Base-by-base conservation (phyloP, 805 yeast genomes). In the Ogataea populi-albae region DNA sequence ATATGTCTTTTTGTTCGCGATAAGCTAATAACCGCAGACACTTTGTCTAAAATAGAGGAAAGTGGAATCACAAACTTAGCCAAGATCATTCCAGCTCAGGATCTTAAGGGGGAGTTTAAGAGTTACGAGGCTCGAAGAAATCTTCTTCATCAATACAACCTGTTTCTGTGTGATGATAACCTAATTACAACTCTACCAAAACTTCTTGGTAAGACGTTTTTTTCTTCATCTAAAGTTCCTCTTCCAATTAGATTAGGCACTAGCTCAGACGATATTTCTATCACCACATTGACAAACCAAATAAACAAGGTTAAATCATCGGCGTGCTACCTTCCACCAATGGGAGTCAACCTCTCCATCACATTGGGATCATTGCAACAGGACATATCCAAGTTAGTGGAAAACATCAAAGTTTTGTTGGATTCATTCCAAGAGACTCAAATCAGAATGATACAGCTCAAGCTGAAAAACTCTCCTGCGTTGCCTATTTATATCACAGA, bases 101-200 rank as follows among this genome's bases (percentile, higher is more conserved):
- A 87, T 48, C 69, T 93, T 45, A 86, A 86, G 60, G 85, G 88
- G 22, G 83, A 81, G 42, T 91, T 79, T 71, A 87, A 87, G 65
- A 77, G 86, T n/a, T 93, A 67, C 52, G 97, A 93, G 62, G 81
- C 88, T 41, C 80, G 88, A 60, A 79, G 97, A 59, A 81, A 79
- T 44, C 75, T 93, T 41, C 62, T 72, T 27, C 59, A 69, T 11
- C 79, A 77, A 40, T 85, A 75, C 56, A 95, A 88, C 51, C 47
- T 87, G 42, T 86, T 93, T 60, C 57, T 93, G 27, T 81, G 86
- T 35, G 98, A 93, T 63, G 96, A 88, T 44, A 79, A 81, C 23
- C 68, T 91, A 30, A 69, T 87, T 35, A 77, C 88, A 19, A 68
- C 85, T 41, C 71, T 93, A 62, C 98, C 98, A 31, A 77, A 80